Percentiles rank a stretch among this genome's conserved stretches.
Conservation (phyloP, 345 rosid genomes). For the Lepidium sativum region DNA sequence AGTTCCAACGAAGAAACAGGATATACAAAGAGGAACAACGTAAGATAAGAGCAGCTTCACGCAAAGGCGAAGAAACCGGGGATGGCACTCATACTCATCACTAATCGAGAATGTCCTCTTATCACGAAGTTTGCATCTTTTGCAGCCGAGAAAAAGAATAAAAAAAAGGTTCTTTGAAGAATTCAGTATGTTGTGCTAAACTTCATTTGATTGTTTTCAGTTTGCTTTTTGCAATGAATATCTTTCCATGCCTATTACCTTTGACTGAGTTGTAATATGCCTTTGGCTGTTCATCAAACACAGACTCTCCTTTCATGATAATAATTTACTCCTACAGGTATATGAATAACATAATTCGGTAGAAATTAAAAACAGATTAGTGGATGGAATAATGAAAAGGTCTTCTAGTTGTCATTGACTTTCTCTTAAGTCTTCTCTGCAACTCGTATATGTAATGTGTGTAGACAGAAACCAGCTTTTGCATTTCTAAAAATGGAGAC, state of each 20-base stretch:
- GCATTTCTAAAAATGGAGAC: not conserved
- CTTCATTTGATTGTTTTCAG: not conserved
- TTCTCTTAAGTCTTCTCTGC: constrained; percentile 14
- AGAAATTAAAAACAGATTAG: not conserved
- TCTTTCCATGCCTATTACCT: not conserved
- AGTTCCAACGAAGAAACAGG: constrained; percentile 92
- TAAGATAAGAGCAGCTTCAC: constrained; percentile 69
- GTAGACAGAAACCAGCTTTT: not conserved
- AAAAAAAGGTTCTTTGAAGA: constrained; percentile 20
- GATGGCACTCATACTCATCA: constrained; percentile 41
- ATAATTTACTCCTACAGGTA: not conserved
- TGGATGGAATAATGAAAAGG: not conserved
- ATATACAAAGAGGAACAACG: constrained; percentile 99
- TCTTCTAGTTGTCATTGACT: constrained; percentile 11
- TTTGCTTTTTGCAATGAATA: constrained; percentile 5
- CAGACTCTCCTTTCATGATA: constrained; percentile 5
- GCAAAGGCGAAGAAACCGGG: constrained; percentile 43
- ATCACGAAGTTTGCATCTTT: constrained; percentile 9
- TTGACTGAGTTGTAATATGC: constrained; percentile 8
- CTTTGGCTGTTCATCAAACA: constrained; percentile 4
- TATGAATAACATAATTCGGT: not conserved
- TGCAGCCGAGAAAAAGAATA: constrained; percentile 18
- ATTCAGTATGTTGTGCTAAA: constrained; percentile 16
- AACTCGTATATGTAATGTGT: constrained; percentile 11
- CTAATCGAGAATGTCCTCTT: not conserved